Evolutionary conservation across 2,329 filamentous ascomycete species (phyloP), one percentile per base, ranked within the genome.

Genomic region (Xylariaceae sp.): DNA sequence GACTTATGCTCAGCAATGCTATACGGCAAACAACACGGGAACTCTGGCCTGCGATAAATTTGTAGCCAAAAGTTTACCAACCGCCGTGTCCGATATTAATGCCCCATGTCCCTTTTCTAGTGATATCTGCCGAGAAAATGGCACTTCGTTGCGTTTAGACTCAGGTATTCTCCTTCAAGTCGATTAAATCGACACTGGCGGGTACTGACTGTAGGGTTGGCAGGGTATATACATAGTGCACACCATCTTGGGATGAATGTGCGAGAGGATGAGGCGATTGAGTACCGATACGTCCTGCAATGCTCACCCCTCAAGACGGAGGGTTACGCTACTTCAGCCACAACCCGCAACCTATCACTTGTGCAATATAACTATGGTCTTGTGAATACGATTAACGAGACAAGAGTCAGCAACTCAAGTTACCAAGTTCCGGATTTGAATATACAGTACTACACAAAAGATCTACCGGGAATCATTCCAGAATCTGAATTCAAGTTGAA

Each of bases 1-100:
- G 4, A 59, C 52, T 6, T 61, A 63, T 23, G 60, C 55, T 0
- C 48, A 58, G 18, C 53, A 61, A 13, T 63, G 58, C 27, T 63
- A 61, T 13, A 8, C 16, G 5, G 18, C 32, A 11, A 16, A 26
- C 0, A 30, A 35, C n/a, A 37, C 37, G 0, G 45, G 53, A 6
- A 16, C 30, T 1, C 24, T 61, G 2, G 48, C 47, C 8, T 62
- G 59, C 27, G 41, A 49, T 5, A 49, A 24, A 8, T 58, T 59
- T 21, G 29, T 54, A 0, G 20, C 10, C 15, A 21, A 23, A 6
- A 21, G 40, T 2, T 15, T 56, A 1, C 29, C 51, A 3, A 47
- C 48, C 1, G 36, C 24, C 0, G 9, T 6, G 13, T 26, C 35
- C 2, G 42, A 53, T 18, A 21, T 36, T 4, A 50, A 36, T 5